A percentile compares a stretch with the other conserved stretches of the same genome.
Conservation (phyloP, 345 rosid genomes). For the Ceriops tagal region DNA sequence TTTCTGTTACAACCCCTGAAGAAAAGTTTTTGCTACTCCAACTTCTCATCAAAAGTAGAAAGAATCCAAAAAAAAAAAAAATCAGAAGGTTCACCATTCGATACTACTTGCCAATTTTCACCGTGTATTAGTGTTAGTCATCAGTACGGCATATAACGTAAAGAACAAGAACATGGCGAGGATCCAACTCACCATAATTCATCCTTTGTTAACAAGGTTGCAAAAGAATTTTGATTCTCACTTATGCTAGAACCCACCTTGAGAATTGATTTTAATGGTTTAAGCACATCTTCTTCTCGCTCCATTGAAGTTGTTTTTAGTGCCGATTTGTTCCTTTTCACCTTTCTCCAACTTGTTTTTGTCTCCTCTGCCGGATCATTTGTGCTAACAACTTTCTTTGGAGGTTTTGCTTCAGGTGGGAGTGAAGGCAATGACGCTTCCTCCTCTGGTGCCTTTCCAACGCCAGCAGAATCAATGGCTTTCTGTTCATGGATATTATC, state of each 20-base stretch:
- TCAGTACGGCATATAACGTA: not conserved
- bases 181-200: not conserved
- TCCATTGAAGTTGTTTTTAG: conserved; percentile 31
- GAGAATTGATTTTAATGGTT: conserved; percentile 49
- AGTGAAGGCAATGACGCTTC: conserved; percentile 14
- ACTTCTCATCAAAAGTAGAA: no score
- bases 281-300: conserved; percentile 22
- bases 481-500: not conserved
- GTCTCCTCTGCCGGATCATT: conserved; percentile 46
- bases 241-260: conserved; percentile 36
- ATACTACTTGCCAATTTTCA: no score
- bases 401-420: conserved; percentile 21
- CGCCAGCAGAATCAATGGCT: not conserved
- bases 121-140: not conserved
- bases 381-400: conserved; percentile 53
- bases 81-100: no score
- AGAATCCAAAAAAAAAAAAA: no score
- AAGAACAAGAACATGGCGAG: not conserved
- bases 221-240: conserved; percentile 13
- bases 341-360: conserved; percentile 25
- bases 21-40: no score
- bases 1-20: no score
- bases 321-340: conserved; percentile 23
- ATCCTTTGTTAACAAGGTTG: not conserved
- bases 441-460: conserved; percentile 5